A percentile compares a stretch with the other conserved stretches of the same genome.
These are phyloP conservation scores for Lachancea mirantina DNA, from an alignment of 805 yeast genomes.

Conservation along the genomic window DNA sequence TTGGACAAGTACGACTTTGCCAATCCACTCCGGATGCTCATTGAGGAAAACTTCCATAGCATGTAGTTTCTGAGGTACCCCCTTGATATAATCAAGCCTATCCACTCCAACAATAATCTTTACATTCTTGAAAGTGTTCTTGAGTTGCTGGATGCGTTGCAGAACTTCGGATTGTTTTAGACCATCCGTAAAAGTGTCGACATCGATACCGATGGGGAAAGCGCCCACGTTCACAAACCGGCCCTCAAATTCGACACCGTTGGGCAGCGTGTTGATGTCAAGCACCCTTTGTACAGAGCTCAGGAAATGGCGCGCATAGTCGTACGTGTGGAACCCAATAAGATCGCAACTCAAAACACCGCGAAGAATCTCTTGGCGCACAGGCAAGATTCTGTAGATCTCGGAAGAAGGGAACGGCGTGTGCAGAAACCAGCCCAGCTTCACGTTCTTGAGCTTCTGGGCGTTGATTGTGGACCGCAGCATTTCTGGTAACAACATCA, in stretches of 20 bases:
- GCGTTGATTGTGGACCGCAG: constrained; percentile 53
- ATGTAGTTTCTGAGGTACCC: constrained; percentile 94
- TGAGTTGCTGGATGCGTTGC: constrained; percentile 56
- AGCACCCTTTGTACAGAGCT: constrained; percentile 82
- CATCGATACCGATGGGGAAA: constrained; percentile 98
- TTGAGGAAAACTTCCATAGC: constrained; percentile 89
- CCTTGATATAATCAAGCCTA: constrained; percentile 92
- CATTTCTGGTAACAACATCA: constrained; percentile 91
- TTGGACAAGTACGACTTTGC: constrained; percentile 91
- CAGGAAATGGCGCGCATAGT: constrained; percentile 92
- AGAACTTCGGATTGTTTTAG: constrained; percentile 55
- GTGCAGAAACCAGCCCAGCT: constrained; percentile 89
- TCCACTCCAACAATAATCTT: constrained; percentile 96
- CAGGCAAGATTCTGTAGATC: constrained; percentile 92
- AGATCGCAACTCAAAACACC: constrained; percentile 93
- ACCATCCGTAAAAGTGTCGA: constrained; percentile 81
- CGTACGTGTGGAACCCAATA: constrained; percentile 98
- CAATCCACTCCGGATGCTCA: constrained; percentile 97
- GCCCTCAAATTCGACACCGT: constrained; percentile 75
- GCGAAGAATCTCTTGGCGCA: constrained; percentile 79
- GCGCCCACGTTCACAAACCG: constrained; percentile 85
- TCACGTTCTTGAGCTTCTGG: constrained; percentile 45
- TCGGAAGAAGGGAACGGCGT: constrained; percentile 98
- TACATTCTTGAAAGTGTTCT: constrained; percentile 59
- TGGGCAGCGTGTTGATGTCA: constrained; percentile 77